A percentile compares a stretch with the other conserved stretches of the same genome.
phyloP scores from a whole-genome alignment of 129 eudicot species.

The Ambrosia trifida region DNA sequence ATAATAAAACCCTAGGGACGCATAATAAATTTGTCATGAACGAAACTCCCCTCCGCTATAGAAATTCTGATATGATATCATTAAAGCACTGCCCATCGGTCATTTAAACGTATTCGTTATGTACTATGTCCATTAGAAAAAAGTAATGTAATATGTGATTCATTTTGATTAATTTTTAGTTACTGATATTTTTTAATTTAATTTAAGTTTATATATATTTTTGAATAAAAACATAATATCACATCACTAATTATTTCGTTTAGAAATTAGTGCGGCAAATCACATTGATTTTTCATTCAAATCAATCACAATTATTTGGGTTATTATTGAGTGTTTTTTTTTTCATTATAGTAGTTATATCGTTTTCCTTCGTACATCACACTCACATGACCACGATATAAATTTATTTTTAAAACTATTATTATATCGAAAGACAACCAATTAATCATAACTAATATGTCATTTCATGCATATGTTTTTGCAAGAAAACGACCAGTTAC shows the following conservation, averaged over 20 bases:
- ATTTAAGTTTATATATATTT: neutral
- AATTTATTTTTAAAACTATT: neutral
- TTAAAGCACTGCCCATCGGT: too few relatives aligned
- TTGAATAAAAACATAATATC: conserved; percentile 3
- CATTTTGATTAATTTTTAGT: too few relatives aligned
- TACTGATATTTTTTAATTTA: too few relatives aligned
- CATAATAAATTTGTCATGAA: too few relatives aligned
- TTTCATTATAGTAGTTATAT: neutral
- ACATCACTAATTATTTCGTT: conserved; percentile 2
- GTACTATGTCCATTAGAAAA: too few relatives aligned
- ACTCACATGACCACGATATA: conserved; percentile 4
- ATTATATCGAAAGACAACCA: neutral
- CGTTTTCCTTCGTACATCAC: neutral
- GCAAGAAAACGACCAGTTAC: too few relatives aligned
- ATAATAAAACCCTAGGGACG: too few relatives aligned
- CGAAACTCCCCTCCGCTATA: too few relatives aligned
- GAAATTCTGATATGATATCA: too few relatives aligned
- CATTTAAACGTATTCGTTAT: too few relatives aligned
- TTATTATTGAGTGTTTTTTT: neutral
- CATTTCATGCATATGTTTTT: neutral
- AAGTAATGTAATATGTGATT: too few relatives aligned
- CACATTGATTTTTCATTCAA: neutral
- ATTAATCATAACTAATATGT: neutral
- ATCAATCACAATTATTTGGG: conserved; percentile 3
- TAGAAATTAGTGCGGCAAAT: conserved; percentile 3